These are phyloP conservation scores for Ramicandelaber brevisporus DNA, from an alignment of 192 early-diverging fungal genomes.

Conservation along the genomic window DNA sequence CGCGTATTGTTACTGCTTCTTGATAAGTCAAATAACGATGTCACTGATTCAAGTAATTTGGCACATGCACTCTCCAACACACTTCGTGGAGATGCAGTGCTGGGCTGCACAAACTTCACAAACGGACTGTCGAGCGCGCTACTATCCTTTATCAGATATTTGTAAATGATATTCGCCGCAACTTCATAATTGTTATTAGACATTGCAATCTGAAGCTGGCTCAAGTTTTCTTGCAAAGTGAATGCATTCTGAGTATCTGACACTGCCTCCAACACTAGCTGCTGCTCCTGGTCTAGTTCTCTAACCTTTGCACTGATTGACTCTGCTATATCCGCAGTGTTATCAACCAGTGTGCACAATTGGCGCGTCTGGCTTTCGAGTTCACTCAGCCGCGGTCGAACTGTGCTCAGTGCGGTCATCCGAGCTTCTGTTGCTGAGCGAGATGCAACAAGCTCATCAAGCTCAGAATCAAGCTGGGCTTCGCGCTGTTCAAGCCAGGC, in stretches of 20 bases:
- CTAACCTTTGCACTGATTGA: constrained; percentile 65
- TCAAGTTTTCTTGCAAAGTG: constrained; percentile 14
- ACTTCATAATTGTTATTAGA: constrained; percentile 22
- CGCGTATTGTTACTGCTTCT: constrained; percentile 35
- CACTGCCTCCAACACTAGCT: constrained; percentile 40
- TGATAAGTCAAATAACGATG: constrained; percentile 57
- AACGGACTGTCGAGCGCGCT: constrained; percentile 7
- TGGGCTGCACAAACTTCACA: constrained; percentile 10
- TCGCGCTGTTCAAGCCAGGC: no score
- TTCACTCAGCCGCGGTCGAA: no score
- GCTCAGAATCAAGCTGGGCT: no score
- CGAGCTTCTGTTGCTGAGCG: no score
- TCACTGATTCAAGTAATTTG: constrained; percentile 39
- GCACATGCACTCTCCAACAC: constrained; percentile 23
- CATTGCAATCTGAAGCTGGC: constrained; percentile 10
- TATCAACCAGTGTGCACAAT: no score
- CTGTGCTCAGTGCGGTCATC: no score
- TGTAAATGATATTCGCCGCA: constrained; percentile 16
- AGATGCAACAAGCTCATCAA: no score
- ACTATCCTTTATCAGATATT: constrained; percentile 4
- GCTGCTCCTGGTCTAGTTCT: constrained; percentile 57
- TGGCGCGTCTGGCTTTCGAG: no score
- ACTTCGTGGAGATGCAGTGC: constrained; percentile 21
- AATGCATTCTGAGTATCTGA: constrained; percentile 39
- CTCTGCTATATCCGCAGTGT: constrained; percentile 36